A percentile compares a stretch with the other conserved stretches of the same genome.
These are phyloP conservation scores for Ligustrum vulgare DNA, from an alignment of 257 asterid genomes.

Conservation along the genomic window DNA sequence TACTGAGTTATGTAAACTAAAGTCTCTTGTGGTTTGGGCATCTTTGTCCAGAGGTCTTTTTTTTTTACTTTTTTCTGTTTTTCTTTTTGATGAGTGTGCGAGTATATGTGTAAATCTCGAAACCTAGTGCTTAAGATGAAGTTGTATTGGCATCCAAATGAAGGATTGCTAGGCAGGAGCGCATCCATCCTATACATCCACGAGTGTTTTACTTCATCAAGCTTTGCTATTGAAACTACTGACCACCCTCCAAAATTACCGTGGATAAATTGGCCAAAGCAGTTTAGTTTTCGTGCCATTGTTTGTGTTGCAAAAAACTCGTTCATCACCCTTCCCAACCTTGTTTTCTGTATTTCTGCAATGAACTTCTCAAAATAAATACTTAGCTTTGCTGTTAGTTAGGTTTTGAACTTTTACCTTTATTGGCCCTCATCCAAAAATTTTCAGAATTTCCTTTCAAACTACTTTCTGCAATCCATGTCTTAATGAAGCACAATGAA, in stretches of 20 bases:
- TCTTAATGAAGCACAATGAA: not conserved
- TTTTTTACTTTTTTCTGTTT: too few relatives aligned
- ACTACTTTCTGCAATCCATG: not conserved
- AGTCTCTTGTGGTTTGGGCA: too few relatives aligned
- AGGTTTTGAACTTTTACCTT: not conserved
- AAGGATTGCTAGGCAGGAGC: too few relatives aligned
- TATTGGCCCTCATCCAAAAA: not conserved
- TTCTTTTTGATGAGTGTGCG: too few relatives aligned
- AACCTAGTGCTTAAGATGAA: too few relatives aligned
- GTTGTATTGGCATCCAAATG: too few relatives aligned
- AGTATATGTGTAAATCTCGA: too few relatives aligned
- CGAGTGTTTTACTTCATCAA: too few relatives aligned
- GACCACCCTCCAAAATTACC: not conserved
- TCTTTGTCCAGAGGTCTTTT: too few relatives aligned
- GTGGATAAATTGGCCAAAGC: not conserved
- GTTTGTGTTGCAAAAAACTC: not conserved
- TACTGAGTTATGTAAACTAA: not conserved
- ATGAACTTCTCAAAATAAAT: not conserved
- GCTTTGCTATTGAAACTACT: too few relatives aligned
- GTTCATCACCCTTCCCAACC: not conserved
- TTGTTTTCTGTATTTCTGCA: not conserved
- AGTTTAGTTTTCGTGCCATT: not conserved
- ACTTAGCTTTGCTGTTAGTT: not conserved
- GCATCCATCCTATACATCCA: too few relatives aligned
- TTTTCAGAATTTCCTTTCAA: not conserved